Evolutionary conservation across 495 filamentous ascomycete genomes (phyloP), one percentile per base, ranked within the genome.

Genomic region (Mytilinidion resinicola): DNA sequence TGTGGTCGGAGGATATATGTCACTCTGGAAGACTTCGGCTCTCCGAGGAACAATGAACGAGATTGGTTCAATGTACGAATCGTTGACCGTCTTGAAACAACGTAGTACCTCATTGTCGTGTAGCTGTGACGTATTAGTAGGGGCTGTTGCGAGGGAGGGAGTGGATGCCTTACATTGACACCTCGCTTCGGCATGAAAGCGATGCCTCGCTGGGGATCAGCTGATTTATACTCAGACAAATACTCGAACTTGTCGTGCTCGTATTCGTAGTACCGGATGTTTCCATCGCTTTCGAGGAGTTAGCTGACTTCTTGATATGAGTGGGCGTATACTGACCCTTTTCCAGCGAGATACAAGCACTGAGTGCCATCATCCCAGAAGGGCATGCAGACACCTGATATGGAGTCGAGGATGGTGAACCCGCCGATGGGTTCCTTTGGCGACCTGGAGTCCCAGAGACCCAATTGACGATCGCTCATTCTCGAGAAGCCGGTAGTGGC

Each of bases 331-430:
- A 78, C 87, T 76, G 74, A 95, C 90, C 92, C 93, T 77, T 96
- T 95, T 60, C 93, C 93, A 55, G 95, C 93, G 59, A 97, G 77
- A 72, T 96, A 98, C 65, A 98, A 76, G 60, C 88, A 91, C 71
- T 89, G 88, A 8, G 89, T 95, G 37, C 90, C 87, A 51, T 97
- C 95, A 70, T 98, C 93, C 93, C 93, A 98, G 82, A 98, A 98
- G 6, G 93, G 93, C 90, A 98, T 97, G 78, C 89, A 95, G 46
- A 98, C 90, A 66, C 95, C 95, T 15, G 92, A 96, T 61, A 96
- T 95, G 25, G 89, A 90, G 71, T 97, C 95, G 47, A 98, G 77
- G 46, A 83, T 85, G 67, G 82, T 82, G 73, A 96, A 96, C 4
- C 90, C 91, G 34, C 88, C 90, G 65, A 96, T 84, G 15, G 93